These are phyloP conservation scores for Krasilnikovozyma curviuscula DNA, from an alignment of 768 basidiomycete genomes.

Conservation along the genomic window DNA sequence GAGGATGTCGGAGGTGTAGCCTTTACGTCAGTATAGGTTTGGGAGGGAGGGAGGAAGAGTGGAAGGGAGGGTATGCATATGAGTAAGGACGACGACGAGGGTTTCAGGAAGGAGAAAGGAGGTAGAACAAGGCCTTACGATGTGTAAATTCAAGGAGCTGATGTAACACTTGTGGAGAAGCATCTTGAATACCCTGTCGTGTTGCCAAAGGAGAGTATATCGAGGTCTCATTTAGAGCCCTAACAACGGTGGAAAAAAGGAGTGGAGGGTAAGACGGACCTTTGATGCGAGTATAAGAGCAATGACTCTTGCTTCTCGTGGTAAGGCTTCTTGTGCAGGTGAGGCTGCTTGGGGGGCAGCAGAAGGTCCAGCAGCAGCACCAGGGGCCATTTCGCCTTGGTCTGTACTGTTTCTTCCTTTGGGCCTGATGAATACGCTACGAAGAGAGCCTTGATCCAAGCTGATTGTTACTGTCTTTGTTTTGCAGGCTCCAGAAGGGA, in stretches of 20 bases:
- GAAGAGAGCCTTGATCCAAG: too few relatives aligned
- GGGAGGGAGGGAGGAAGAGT: neutral
- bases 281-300: conserved; percentile 29
- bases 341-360: too few relatives aligned
- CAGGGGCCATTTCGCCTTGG: too few relatives aligned
- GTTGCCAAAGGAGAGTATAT: neutral
- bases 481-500: too few relatives aligned
- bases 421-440: too few relatives aligned
- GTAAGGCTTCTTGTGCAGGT: conserved; percentile 20
- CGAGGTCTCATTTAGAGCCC: neutral
- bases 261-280: neutral
- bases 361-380: too few relatives aligned
- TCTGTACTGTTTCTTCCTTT: too few relatives aligned
- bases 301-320: conserved; percentile 29
- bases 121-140: conserved; percentile 19
- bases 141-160: conserved; percentile 31
- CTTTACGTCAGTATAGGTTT: conserved; percentile 12
- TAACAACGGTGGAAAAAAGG: neutral
- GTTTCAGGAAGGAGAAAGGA: neutral
- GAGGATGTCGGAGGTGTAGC: conserved; percentile 30
- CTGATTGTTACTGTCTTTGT: too few relatives aligned
- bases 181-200: conserved; percentile 25
- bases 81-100: neutral
- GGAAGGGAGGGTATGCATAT: too few relatives aligned
- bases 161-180: conserved; percentile 30